These are phyloP conservation scores for Elongisporangium senticosum DNA, from an alignment of 352 stramenopile genomes.

Conservation along the genomic window DNA sequence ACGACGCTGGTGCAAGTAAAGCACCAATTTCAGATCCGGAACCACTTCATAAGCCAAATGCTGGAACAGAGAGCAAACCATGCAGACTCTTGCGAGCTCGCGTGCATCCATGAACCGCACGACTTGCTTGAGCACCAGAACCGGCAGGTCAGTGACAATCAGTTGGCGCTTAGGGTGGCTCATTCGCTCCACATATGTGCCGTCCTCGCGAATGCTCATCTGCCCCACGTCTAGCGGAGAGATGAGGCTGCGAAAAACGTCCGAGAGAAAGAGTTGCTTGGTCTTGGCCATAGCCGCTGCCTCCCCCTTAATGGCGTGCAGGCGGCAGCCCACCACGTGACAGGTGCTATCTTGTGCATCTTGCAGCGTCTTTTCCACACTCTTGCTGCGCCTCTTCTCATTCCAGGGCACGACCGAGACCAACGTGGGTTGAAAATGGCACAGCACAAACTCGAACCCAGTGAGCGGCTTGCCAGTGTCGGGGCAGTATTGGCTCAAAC, in stretches of 20 bases:
- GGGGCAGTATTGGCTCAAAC: slow-evolving; percentile 29
- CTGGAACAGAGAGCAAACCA: slow-evolving; percentile 70
- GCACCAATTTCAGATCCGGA: slow-evolving; percentile 57
- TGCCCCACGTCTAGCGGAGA: slow-evolving; percentile 47
- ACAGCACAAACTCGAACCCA: slow-evolving; percentile 56
- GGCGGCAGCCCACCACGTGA: slow-evolving; percentile 58
- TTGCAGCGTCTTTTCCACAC: slow-evolving; percentile 14
- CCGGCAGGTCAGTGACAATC: slow-evolving; percentile 64
- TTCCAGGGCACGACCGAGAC: slow-evolving; percentile 27
- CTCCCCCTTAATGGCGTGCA: slow-evolving; percentile 26
- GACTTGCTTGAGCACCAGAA: slow-evolving; percentile 45
- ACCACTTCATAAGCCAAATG: slow-evolving; percentile 82
- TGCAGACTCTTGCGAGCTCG: slow-evolving; percentile 50
- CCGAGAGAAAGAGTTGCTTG: slow-evolving; percentile 40
- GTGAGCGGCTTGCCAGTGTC: slow-evolving; percentile 21
- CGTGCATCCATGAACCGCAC: slow-evolving; percentile 56
- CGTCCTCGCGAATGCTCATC: slow-evolving; percentile 67
- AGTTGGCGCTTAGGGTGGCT: slow-evolving; percentile 19
- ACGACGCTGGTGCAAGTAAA: slow-evolving; percentile 72
- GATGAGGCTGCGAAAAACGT: slow-evolving; percentile 66
- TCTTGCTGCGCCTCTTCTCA: slow-evolving; percentile 9
- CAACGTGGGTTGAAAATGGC: slow-evolving; percentile 44
- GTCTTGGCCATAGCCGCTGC: slow-evolving; percentile 6
- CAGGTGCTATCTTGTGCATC: slow-evolving; percentile 38
- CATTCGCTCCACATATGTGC: slow-evolving; percentile 55